phyloP scores from a whole-genome alignment of 805 yeast species.

The Kodamaea laetipori region DNA sequence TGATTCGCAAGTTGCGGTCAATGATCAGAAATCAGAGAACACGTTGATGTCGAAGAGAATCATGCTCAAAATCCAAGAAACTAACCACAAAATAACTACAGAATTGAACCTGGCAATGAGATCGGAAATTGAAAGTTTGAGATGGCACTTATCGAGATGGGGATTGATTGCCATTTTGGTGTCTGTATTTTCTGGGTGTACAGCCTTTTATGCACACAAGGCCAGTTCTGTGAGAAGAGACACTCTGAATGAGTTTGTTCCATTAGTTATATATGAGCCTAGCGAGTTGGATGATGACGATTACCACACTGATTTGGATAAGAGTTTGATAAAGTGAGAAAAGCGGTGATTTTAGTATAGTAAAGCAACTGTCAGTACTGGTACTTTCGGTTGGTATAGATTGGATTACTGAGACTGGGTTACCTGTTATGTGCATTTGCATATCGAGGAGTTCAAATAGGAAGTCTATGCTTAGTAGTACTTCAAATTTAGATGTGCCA shows the following conservation, averaged over 20 bases:
- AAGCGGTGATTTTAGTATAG: not conserved
- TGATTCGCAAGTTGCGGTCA: slow-evolving; percentile 78
- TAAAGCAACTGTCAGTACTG: too few species aligned
- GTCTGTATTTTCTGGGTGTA: slow-evolving; percentile 56
- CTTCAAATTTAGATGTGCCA: too few species aligned
- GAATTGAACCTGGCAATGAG: slow-evolving; percentile 79
- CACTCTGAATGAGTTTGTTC: slow-evolving; percentile 40
- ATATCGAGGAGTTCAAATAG: too few species aligned
- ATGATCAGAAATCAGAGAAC: slow-evolving; percentile 84
- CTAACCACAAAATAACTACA: slow-evolving; percentile 81
- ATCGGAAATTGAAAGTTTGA: slow-evolving; percentile 80
- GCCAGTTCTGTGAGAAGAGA: slow-evolving; percentile 23
- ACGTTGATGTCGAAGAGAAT: slow-evolving; percentile 70
- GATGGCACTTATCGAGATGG: slow-evolving; percentile 92
- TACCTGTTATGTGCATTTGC: too few species aligned
- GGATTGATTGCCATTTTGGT: slow-evolving; percentile 77
- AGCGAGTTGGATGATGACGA: slow-evolving; percentile 57
- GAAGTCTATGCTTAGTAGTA: too few species aligned
- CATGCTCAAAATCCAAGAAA: slow-evolving; percentile 72
- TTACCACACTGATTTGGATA: slow-evolving; percentile 57
- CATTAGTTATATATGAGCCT: slow-evolving; percentile 46
- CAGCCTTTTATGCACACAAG: slow-evolving; percentile 53
- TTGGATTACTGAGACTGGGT: too few species aligned
- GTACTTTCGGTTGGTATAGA: too few species aligned
- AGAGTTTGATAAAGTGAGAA: slow-evolving; percentile 14